Conservation (phyloP, 208 protist species). For the Eutreptiella sp. region DNA sequence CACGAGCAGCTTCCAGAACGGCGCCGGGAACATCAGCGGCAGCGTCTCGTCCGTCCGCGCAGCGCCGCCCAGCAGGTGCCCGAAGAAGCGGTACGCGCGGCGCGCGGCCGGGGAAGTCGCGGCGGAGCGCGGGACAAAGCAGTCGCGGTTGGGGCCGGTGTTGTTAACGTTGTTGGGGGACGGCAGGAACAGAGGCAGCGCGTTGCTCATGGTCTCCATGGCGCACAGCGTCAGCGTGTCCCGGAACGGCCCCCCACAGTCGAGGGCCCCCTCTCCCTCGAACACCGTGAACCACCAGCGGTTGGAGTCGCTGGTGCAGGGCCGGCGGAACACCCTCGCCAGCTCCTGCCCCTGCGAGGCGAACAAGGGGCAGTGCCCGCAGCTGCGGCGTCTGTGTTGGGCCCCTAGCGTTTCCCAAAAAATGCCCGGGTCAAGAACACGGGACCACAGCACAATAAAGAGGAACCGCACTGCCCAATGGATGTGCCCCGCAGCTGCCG, state of each 20-base stretch:
- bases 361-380: too few relatives aligned
- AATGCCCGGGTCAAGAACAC: too few relatives aligned
- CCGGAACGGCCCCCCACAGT: conserved; percentile 80
- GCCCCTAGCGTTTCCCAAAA: too few relatives aligned
- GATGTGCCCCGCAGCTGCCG: too few relatives aligned
- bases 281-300: conserved; percentile 78
- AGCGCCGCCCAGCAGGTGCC: conserved; percentile 85
- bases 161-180: conserved; percentile 75
- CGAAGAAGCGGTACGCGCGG: conserved; percentile 73
- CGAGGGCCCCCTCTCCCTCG: conserved; percentile 79
- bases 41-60: conserved; percentile 79
- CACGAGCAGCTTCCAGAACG: conserved; percentile 82
- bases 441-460: too few relatives aligned
- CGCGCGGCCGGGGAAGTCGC: conserved; percentile 48
- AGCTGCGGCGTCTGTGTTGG: too few relatives aligned
- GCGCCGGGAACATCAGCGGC: conserved; percentile 75
- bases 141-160: conserved; percentile 69
- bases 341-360: too few relatives aligned
- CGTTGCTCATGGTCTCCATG: conserved; percentile 68
- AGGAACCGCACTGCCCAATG: too few relatives aligned
- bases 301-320: too few relatives aligned
- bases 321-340: too few relatives aligned
- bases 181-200: conserved; percentile 76
- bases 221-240: conserved; percentile 84
- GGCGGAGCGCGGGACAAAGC: conserved; percentile 69